Percentiles rank a stretch among this genome's conserved stretches.
phyloP scores from a whole-genome alignment of 345 rosid species.

The Eucalyptus polyanthemos region DNA sequence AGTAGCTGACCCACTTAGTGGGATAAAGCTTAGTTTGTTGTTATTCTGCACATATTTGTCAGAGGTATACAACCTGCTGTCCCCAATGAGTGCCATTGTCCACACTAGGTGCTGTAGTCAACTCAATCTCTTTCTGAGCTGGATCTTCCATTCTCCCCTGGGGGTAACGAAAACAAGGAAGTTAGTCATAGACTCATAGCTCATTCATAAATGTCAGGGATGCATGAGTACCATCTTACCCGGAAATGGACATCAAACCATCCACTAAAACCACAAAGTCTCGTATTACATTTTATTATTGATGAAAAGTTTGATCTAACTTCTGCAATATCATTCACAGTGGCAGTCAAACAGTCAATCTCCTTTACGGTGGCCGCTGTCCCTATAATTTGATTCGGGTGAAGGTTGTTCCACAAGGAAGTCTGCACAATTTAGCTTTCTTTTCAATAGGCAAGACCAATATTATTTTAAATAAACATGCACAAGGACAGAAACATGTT shows the following conservation, averaged over 20 bases:
- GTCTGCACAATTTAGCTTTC: slow-evolving; percentile 30
- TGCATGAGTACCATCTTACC: slow-evolving; percentile 30
- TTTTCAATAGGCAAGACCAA: not conserved
- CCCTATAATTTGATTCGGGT: slow-evolving; percentile 86
- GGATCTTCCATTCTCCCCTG: slow-evolving; percentile 82
- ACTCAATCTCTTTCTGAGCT: slow-evolving; percentile 56
- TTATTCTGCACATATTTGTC: not conserved
- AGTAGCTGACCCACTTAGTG: not conserved
- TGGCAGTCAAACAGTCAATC: slow-evolving; percentile 78
- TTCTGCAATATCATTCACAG: slow-evolving; percentile 56
- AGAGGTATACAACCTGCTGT: slow-evolving; percentile 58
- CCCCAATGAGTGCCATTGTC: slow-evolving; percentile 93
- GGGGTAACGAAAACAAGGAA: not conserved
- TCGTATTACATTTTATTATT: slow-evolving; percentile 27
- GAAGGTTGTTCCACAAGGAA: slow-evolving; percentile 88
- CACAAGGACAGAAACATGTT: not conserved
- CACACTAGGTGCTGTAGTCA: slow-evolving; percentile 83
- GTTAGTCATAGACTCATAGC: not conserved
- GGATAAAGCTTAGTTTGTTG: not conserved
- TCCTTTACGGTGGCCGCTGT: slow-evolving; percentile 58
- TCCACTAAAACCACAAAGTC: slow-evolving; percentile 80
- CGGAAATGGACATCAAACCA: slow-evolving; percentile 98
- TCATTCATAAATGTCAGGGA: not conserved
- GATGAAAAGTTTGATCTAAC: slow-evolving; percentile 53
- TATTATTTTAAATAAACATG: not conserved